Evolutionary conservation across 2,329 filamentous ascomycete genomes (phyloP), one percentile per base, ranked within the genome.

Genomic region (Paracoccidioides brasiliensis): DNA sequence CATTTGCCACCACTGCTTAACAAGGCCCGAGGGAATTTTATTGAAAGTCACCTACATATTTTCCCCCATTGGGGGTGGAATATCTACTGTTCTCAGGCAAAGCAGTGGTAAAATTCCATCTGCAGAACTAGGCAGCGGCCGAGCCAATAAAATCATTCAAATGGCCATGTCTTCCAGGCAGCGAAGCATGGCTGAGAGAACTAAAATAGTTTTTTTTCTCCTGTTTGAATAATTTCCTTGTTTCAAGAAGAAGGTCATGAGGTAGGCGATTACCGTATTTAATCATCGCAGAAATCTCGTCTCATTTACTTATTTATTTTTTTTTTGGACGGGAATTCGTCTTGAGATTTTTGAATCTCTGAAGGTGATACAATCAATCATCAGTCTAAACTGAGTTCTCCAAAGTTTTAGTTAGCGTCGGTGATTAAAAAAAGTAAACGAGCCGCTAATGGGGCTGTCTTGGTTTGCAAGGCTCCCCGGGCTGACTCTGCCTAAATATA

Each of bases 401-500:
- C 43, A 46, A 14, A 2, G 43, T 22, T 22, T 22, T 22, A 22
- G 22, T 22, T 38, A 38, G 37, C 37, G 37, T 12, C 37, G 12
- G 12, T 12, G 37, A 12, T 3, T 38, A 38, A 12, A 8, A 8
- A 38, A 38, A 12, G 22, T 22, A 22, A 22, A 22, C 22, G 22
- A 37, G 7, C 32, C 46, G 33, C 46, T 37, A 37, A 49, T 32
- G 4, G 33, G 32, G 32, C 33, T 49, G 32, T 4, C n/a, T 35
- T 35, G 46, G 32, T 32, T 49, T 33, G 33, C 46, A 49, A 49
- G 46, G 46, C 46, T 22, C 8, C 6, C 46, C n/a, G 14, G 46
- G 46, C 46, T 49, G 46, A 49, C 46, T 49, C 46, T 49, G 46
- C 46, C 46, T 49, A 49, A 49, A 35, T 22, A 37, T 37, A 35